Percentiles rank a stretch among this genome's conserved stretches.
phyloP scores from a whole-genome alignment of 257 asterid genomes.

The Pogostemon cablin region DNA sequence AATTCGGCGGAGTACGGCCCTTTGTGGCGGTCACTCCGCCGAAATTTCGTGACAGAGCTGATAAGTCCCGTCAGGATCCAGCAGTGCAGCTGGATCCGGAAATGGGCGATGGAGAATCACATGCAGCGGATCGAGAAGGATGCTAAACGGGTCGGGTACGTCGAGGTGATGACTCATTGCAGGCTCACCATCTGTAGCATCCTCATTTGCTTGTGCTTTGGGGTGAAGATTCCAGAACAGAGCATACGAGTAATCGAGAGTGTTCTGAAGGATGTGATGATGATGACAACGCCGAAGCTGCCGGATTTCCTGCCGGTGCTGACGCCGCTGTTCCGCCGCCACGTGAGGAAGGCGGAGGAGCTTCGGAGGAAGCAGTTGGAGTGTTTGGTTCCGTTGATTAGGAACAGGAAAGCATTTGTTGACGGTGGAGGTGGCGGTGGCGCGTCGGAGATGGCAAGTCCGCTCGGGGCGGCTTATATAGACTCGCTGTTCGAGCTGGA shows the following conservation, averaged over 20 bases:
- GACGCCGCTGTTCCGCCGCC: constrained; percentile 68
- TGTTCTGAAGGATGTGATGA: constrained; percentile 81
- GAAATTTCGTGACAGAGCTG: constrained; percentile 92
- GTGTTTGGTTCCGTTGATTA: constrained; percentile 67
- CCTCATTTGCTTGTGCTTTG: constrained; percentile 85
- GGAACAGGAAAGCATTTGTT: constrained; percentile 64
- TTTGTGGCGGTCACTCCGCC: constrained; percentile 85
- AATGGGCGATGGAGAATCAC: constrained; percentile 70
- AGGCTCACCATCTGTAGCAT: constrained; percentile 79
- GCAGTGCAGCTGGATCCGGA: constrained; percentile 89
- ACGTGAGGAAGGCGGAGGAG: constrained; percentile 63
- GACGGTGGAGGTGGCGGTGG: constrained; percentile 51
- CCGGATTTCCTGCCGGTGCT: constrained; percentile 88
- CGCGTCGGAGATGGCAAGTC: constrained; percentile 76
- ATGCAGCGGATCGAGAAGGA: constrained; percentile 60
- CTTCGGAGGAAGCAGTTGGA: constrained; percentile 69
- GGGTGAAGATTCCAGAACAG: constrained; percentile 64
- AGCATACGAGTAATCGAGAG: constrained; percentile 59
- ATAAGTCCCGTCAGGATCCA: constrained; percentile 76
- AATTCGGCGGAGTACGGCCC: constrained; percentile 97
- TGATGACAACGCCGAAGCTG: constrained; percentile 79
- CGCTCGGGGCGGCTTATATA: constrained; percentile 85
- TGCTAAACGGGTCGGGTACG: constrained; percentile 51
- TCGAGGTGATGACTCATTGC: constrained; percentile 86
- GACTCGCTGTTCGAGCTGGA: constrained; percentile 76